Conservation (phyloP, 202 grass and related monocot species). For the Schoenoplectus tabernaemontani region DNA sequence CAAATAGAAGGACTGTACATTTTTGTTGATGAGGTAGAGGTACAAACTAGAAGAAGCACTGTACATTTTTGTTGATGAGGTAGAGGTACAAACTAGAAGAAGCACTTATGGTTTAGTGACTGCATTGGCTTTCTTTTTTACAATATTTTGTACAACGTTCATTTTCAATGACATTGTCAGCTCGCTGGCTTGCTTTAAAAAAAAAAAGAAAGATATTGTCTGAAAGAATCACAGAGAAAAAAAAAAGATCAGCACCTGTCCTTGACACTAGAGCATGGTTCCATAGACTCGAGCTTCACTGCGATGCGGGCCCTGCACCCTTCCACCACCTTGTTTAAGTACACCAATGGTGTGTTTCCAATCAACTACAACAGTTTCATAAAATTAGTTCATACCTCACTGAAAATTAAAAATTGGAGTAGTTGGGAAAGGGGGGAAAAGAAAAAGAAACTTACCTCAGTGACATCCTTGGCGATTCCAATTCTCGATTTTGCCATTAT, state of each 20-base stretch:
- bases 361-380: slow-evolving; percentile 31
- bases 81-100: no score
- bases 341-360: slow-evolving; percentile 56
- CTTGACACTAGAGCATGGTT: slow-evolving; percentile 63
- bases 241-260: slow-evolving; percentile 31
- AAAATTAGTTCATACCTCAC: not conserved
- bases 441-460: slow-evolving; percentile 18
- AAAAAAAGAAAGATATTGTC: not conserved
- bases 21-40: no score
- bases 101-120: no score
- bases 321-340: slow-evolving; percentile 45
- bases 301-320: slow-evolving; percentile 34
- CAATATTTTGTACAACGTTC: no score
- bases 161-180: no score
- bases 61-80: no score
- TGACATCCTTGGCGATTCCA: slow-evolving; percentile 44
- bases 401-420: not conserved
- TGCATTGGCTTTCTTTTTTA: no score
- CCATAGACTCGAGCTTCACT: slow-evolving; percentile 60
- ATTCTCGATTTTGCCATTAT: slow-evolving; percentile 15
- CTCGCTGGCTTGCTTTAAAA: no score
- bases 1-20: no score
- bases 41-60: no score
- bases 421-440: not conserved
- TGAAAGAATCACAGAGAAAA: not conserved